Percentiles rank a stretch among this genome's conserved stretches.
Evolutionary conservation across 2,329 filamentous ascomycete genomes (phyloP).

Genomic region (Diaporthe citri): DNA sequence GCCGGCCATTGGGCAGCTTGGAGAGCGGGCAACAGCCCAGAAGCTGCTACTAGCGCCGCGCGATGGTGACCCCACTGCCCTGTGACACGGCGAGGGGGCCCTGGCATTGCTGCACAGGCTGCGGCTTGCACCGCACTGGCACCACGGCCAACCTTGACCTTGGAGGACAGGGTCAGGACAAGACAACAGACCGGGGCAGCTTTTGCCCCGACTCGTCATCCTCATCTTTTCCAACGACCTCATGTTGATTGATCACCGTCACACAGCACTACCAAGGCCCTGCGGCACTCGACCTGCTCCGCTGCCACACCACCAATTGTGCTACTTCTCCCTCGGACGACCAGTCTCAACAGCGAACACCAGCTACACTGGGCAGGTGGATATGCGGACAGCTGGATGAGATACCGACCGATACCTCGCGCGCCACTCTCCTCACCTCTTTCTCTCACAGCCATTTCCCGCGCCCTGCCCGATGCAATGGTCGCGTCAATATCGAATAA

Average conservation of each 20-base stretch:
- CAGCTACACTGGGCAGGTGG: background rate
- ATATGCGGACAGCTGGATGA: background rate
- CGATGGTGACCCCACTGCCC: slow-evolving; percentile 8
- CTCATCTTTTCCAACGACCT: slow-evolving; percentile 26
- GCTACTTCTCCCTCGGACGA: background rate
- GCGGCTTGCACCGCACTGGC: background rate
- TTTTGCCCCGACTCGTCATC: slow-evolving; percentile 26
- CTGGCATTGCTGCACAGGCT: background rate
- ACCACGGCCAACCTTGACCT: background rate
- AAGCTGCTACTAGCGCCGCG: slow-evolving; percentile 12
- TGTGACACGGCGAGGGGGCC: slow-evolving; percentile 11
- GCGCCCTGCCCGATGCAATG: slow-evolving; percentile 34
- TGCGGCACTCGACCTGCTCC: slow-evolving; percentile 3
- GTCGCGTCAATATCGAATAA: slow-evolving; percentile 15
- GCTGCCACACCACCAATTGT: background rate
- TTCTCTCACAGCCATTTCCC: background rate
- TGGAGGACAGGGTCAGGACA: background rate
- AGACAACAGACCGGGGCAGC: slow-evolving; percentile 20
- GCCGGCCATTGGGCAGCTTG: background rate
- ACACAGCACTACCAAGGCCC: background rate
- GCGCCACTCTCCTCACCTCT: background rate
- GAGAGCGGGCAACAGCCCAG: slow-evolving; percentile 8
- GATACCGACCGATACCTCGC: background rate
- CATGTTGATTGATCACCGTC: slow-evolving; percentile 22
- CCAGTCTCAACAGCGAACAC: background rate